Conservation (phyloP, 331 rosid species). For the Stylosanthes scabra region DNA sequence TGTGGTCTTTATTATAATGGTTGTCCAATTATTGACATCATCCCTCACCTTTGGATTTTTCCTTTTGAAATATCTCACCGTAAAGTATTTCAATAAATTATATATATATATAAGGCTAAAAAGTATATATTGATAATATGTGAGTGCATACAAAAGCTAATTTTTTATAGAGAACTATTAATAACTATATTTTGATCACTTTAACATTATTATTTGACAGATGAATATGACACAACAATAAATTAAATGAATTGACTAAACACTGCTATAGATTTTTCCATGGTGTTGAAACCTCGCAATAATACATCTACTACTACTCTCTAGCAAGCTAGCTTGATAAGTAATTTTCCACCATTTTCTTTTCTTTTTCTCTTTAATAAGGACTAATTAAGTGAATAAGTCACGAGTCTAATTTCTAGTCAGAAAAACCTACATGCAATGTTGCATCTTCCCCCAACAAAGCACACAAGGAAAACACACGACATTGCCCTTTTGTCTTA, state of each 20-base stretch:
- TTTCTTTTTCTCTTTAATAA: conserved; percentile 13
- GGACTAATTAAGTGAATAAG: conserved; percentile 5
- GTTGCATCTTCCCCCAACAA: conserved; percentile 35
- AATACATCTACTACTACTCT: conserved; percentile 43
- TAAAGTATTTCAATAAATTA: conserved; percentile 12
- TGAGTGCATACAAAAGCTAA: background rate
- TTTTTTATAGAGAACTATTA: background rate
- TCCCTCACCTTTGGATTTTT: background rate
- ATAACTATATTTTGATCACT: background rate
- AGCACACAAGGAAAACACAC: background rate
- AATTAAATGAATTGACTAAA: conserved; percentile 49
- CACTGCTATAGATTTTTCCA: conserved; percentile 27
- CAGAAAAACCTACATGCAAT: conserved; percentile 2
- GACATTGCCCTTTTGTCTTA: conserved; percentile 17
- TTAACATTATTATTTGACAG: conserved; percentile 13
- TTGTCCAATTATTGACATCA: conserved; percentile 18
- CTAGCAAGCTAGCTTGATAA: background rate
- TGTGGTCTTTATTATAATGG: too few species aligned
- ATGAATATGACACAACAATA: conserved; percentile 42
- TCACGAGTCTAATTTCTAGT: conserved; percentile 21
- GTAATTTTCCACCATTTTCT: background rate
- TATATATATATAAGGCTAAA: conserved; percentile 25
- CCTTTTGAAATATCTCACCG: background rate
- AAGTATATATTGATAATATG: background rate
- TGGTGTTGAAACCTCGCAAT: conserved; percentile 36